Conservation (phyloP, 2,329 filamentous ascomycete species). For the Domatiomyces catenatus region DNA sequence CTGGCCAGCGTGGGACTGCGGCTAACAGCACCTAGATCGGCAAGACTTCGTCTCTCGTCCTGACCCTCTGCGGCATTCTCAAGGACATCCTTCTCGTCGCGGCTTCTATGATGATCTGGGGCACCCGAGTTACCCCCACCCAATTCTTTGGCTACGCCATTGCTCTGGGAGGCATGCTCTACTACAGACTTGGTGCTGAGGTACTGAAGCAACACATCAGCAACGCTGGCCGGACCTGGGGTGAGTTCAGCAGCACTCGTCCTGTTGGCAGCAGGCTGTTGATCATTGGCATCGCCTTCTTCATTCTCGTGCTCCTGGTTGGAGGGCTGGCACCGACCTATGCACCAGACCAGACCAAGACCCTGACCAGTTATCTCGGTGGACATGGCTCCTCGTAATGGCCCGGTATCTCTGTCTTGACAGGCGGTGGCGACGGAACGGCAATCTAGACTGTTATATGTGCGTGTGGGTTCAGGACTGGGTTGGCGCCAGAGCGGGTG, state of each 20-base stretch:
- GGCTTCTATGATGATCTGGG: conserved; percentile 63
- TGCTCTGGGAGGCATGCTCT: conserved; percentile 49
- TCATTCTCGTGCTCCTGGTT: conserved; percentile 56
- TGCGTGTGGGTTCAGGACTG: neutral
- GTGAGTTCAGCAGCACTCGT: conserved; percentile 64
- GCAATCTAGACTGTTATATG: neutral
- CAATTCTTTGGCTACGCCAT: conserved; percentile 67
- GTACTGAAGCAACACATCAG: conserved; percentile 65
- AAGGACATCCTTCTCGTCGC: conserved; percentile 75
- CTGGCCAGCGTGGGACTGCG: neutral
- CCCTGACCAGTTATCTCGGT: conserved; percentile 11
- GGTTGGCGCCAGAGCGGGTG: neutral
- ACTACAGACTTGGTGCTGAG: conserved; percentile 56
- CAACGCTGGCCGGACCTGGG: conserved; percentile 63
- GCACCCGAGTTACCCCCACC: conserved; percentile 51
- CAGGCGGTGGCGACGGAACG: neutral
- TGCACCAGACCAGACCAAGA: conserved; percentile 18
- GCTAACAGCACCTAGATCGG: conserved; percentile 48
- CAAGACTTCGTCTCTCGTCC: conserved; percentile 71
- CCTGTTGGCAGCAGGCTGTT: conserved; percentile 66
- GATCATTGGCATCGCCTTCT: conserved; percentile 47
- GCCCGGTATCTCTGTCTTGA: neutral
- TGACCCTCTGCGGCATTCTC: conserved; percentile 72
- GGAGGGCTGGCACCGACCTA: conserved; percentile 47
- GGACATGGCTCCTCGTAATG: neutral